A percentile compares a stretch with the other conserved stretches of the same genome.
phyloP scores from a whole-genome alignment of 805 yeast genomes.

The Myxozyma vanderwaltii region DNA sequence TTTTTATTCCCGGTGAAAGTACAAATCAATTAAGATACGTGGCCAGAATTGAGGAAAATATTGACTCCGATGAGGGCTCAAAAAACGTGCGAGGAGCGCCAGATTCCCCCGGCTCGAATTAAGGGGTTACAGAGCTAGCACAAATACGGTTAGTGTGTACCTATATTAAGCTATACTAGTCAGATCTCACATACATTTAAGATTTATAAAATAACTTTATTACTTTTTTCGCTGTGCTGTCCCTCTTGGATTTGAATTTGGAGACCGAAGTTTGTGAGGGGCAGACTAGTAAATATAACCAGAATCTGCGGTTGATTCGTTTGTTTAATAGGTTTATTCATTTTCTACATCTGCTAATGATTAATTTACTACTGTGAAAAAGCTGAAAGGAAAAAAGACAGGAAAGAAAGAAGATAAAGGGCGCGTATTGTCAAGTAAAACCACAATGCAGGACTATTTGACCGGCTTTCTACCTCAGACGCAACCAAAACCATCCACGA shows the following conservation, averaged over 20 bases:
- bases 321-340: no score
- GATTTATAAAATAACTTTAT: background rate
- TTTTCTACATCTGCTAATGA: no score
- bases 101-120: constrained; percentile 1
- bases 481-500: constrained; percentile 52
- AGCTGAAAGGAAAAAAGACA: no score
- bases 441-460: constrained; percentile 31
- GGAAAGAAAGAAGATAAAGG: no score
- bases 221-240: background rate
- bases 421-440: background rate
- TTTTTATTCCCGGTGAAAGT: background rate
- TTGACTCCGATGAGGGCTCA: background rate
- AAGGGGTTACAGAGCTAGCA: background rate
- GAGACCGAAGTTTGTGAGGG: background rate
- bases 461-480: constrained; percentile 47
- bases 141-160: background rate
- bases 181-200: background rate
- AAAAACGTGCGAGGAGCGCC: background rate
- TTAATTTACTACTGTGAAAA: background rate
- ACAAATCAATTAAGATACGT: background rate
- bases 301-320: no score
- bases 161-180: background rate
- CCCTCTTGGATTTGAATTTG: background rate
- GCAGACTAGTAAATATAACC: no score
- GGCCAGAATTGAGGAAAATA: background rate